Conservation (phyloP, 1,284 basidiomycete genomes). For the Leccinum fallax region DNA sequence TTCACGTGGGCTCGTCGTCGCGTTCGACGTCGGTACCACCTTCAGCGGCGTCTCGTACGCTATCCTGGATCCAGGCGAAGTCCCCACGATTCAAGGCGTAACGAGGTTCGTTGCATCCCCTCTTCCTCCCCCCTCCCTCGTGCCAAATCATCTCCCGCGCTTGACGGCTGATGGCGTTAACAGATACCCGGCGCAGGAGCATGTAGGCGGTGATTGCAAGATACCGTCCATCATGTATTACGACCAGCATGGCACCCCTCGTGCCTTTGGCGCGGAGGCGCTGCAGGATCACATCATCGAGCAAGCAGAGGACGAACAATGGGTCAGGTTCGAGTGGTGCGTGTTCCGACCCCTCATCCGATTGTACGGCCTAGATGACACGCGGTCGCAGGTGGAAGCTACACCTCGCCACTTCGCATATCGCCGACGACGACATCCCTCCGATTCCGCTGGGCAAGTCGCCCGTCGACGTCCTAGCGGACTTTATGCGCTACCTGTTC, state of each 20-base stretch:
- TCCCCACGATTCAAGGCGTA: conserved; percentile 49
- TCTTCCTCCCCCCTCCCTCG: neutral
- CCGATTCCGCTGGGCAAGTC: conserved; percentile 50
- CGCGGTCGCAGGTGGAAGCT: conserved; percentile 56
- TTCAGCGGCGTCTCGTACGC: conserved; percentile 53
- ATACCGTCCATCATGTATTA: conserved; percentile 61
- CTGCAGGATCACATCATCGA: conserved; percentile 43
- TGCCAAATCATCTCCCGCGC: conserved; percentile 3
- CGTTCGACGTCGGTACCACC: conserved; percentile 56
- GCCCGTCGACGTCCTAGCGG: conserved; percentile 50
- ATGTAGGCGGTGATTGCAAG: conserved; percentile 48
- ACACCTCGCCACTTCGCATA: conserved; percentile 31
- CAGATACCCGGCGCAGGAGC: conserved; percentile 47
- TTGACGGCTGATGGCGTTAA: neutral
- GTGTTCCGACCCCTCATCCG: neutral
- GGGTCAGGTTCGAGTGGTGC: conserved; percentile 55
- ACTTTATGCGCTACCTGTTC: conserved; percentile 55
- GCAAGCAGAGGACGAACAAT: conserved; percentile 47
- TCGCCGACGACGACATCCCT: conserved; percentile 37
- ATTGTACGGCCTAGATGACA: neutral
- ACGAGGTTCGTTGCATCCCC: conserved; percentile 37
- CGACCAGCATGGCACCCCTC: conserved; percentile 44
- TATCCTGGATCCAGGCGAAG: conserved; percentile 48
- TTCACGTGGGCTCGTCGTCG: conserved; percentile 47
- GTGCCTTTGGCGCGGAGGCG: conserved; percentile 57